Evolutionary conservation across 805 yeast genomes (phyloP).

Genomic region (Yarrowia hollandica): DNA sequence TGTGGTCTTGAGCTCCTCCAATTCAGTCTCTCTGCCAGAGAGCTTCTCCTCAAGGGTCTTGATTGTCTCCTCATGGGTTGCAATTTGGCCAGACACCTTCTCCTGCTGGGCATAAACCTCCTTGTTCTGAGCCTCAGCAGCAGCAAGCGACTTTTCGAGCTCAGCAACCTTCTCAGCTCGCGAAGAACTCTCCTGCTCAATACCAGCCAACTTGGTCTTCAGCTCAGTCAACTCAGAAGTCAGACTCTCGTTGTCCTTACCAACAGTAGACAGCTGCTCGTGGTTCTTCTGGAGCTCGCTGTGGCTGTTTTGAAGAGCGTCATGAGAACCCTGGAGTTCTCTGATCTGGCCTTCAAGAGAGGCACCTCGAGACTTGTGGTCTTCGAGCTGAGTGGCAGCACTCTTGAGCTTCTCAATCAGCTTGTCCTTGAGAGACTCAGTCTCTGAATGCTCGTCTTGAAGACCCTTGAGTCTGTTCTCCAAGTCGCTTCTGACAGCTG

Average conservation of each 20-base stretch:
- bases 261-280: conserved; percentile 30
- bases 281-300: background rate
- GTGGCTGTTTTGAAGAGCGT: conserved; percentile 2
- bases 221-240: conserved; percentile 33
- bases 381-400: conserved; percentile 44
- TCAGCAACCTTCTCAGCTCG: conserved; percentile 10
- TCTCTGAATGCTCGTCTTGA: conserved; percentile 38
- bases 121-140: background rate
- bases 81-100: conserved; percentile 2
- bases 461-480: conserved; percentile 32
- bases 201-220: conserved; percentile 34
- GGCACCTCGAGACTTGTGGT: conserved; percentile 33
- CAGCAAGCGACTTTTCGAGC: conserved; percentile 2
- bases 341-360: conserved; percentile 1
- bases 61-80: conserved; percentile 1
- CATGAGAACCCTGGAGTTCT: conserved; percentile 14
- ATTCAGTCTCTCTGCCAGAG: background rate
- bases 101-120: conserved; percentile 8
- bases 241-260: conserved; percentile 31
- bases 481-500: conserved; percentile 34
- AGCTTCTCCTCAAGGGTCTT: background rate
- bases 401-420: conserved; percentile 50
- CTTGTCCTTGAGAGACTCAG: conserved; percentile 43
- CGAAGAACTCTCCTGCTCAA: conserved; percentile 9
- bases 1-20: background rate